Evolutionary conservation across 139 green algal genomes (phyloP), one percentile per base, ranked within the genome.

Genomic region (Micractinium sp.): DNA sequence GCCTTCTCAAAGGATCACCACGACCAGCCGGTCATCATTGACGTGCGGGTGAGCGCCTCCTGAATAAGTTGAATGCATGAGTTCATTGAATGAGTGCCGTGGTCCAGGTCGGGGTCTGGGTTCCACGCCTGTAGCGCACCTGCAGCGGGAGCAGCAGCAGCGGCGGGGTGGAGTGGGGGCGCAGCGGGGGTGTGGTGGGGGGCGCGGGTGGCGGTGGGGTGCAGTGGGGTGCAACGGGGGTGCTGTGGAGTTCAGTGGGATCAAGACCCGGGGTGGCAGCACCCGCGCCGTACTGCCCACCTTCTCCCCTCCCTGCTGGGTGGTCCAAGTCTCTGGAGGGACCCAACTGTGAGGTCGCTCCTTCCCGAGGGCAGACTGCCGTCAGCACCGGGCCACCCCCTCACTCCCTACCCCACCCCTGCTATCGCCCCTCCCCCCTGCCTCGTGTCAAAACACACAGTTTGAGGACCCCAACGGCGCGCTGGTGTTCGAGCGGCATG

Each of bases 401-500:
- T 27, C 78, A 67, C 38, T n/a, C 39, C 78, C 22, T 20, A 20
- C 19, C 47, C 39, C 41, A 1, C 19, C 41, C 79, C 31, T 19
- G 16, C 71, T 19, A 2, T n/a, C 2, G 31, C 31, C 5, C 47
- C 47, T 56, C 47, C 47, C 47, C 47, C 47, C 47, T 56, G 47
- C 47, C 9, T 5, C 47, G 7, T 56, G 47, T 9, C 47, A 56
- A 56, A 5, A 56, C 47, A 3, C 61, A 61, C 86, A 90, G 86
- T 86, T 92, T 73, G 81, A 91, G 36, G 81, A 91, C 86, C 81
- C 86, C 9, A 23, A 81, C 35, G 90, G 87, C 13, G 29, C 81
- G 31, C 60, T 90, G 71, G 63, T 90, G 36, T 92, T 90, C 76
- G 87, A 89, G 78, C 86, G 74, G 82, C 73, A 81, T 29, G 86